These are phyloP conservation scores for Scutellaria baicalensis DNA, from an alignment of 257 asterid species.

Conservation along the genomic window DNA sequence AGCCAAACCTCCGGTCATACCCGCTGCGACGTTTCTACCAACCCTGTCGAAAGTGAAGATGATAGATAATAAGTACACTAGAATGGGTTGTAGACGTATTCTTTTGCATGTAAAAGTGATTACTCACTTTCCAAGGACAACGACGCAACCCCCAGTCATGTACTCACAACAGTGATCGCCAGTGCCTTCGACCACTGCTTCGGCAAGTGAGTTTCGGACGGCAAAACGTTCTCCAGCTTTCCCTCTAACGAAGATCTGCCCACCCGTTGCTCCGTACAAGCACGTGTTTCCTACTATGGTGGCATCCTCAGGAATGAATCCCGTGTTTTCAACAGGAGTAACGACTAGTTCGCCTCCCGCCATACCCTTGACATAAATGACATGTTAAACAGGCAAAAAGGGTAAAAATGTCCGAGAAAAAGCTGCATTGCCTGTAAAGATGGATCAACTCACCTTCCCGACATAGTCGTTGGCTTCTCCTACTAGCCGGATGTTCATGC, in stretches of 20 bases:
- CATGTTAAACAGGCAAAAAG: constrained; percentile 8
- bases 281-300: constrained; percentile 95
- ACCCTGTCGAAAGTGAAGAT: constrained; percentile 46
- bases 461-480: constrained; percentile 99
- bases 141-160: constrained; percentile 99
- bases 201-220: constrained; percentile 91
- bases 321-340: constrained; percentile 66
- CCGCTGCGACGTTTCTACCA: constrained; percentile 99
- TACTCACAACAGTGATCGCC: constrained; percentile 98
- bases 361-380: constrained; percentile 61
- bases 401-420: background rate
- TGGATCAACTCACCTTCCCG: constrained; percentile 61
- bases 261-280: constrained; percentile 98
- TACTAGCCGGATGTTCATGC: constrained; percentile 86
- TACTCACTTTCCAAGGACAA: constrained; percentile 90
- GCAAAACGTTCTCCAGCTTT: constrained; percentile 98
- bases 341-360: constrained; percentile 96
- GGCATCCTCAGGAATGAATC: constrained; percentile 87
- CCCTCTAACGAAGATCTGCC: constrained; percentile 80
- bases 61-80: background rate
- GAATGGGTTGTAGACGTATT: background rate
- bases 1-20: constrained; percentile 97
- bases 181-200: constrained; percentile 96
- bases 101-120: background rate
- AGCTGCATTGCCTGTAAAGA: background rate